Percentiles rank a stretch among this genome's conserved stretches.
Evolutionary conservation across 2,329 filamentous ascomycete species (phyloP).

Genomic region (Madurella mycetomatis): DNA sequence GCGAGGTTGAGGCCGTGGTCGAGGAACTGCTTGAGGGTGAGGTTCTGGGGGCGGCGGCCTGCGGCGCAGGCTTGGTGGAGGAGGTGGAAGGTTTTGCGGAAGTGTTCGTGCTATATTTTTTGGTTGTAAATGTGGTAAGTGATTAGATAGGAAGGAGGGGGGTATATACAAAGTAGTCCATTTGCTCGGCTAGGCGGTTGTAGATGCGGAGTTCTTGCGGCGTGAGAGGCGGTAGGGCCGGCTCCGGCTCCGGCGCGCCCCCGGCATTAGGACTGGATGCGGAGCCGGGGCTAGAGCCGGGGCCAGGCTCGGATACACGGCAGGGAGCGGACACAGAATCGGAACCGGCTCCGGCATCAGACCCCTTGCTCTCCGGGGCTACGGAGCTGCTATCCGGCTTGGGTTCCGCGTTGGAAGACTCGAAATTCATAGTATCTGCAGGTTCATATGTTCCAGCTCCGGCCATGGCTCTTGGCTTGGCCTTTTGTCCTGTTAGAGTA

Average conservation of each 20-base stretch:
- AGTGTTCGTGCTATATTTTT: constrained; percentile 59
- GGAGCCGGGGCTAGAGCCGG: neutral
- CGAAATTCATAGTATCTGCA: too few species aligned
- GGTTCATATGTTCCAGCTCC: too few species aligned
- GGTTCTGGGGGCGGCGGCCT: constrained; percentile 54
- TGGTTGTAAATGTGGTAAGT: neutral
- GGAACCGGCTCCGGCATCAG: neutral
- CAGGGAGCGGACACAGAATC: neutral
- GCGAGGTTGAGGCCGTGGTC: constrained; percentile 64
- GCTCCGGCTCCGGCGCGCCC: constrained; percentile 12
- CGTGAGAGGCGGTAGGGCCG: constrained; percentile 55
- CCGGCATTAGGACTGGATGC: neutral
- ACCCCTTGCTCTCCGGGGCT: too few species aligned
- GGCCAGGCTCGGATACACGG: neutral
- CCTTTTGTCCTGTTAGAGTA: too few species aligned
- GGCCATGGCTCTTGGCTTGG: too few species aligned
- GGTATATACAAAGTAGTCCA: constrained; percentile 64
- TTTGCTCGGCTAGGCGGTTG: constrained; percentile 69
- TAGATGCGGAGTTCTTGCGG: constrained; percentile 63
- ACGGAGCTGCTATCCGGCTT: neutral
- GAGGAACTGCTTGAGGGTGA: constrained; percentile 68
- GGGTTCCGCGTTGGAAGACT: too few species aligned
- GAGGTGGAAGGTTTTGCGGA: constrained; percentile 43
- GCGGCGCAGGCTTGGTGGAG: constrained; percentile 50
- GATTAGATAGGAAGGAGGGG: neutral